Conservation (phyloP, 768 basidiomycete species). For the Leccinum olivaceopallidum region DNA sequence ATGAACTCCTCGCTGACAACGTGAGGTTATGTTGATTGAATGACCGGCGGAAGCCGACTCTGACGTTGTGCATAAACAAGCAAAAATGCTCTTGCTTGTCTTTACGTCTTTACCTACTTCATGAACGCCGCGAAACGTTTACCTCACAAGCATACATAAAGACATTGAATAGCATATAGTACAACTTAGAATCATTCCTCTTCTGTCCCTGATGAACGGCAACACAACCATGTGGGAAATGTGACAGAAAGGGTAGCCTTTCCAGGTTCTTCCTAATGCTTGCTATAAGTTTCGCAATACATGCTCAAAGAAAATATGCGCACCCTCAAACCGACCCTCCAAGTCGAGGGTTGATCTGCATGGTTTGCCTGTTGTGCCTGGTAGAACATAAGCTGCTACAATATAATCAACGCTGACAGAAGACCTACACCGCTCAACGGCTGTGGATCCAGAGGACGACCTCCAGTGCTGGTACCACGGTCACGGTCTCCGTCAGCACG, state of each 20-base stretch:
- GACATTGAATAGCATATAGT: not conserved
- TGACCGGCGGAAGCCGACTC: not conserved
- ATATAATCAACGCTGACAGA: not conserved
- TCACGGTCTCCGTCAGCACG: not conserved
- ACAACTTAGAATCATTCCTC: not conserved
- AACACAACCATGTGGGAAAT: not conserved
- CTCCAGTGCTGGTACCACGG: not conserved
- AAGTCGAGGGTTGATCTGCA: not conserved
- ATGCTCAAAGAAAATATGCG: not conserved
- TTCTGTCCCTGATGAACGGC: not conserved
- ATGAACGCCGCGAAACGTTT: too few species aligned
- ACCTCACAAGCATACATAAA: not conserved
- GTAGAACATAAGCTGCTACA: not conserved
- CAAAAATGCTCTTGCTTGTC: not conserved
- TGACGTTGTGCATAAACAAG: conserved; percentile 11
- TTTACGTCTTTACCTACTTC: too few species aligned
- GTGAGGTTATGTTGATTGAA: not conserved
- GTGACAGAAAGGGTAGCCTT: not conserved
- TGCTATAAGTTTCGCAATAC: too few species aligned
- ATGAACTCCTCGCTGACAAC: not conserved
- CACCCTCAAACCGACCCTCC: not conserved
- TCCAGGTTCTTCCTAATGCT: not conserved
- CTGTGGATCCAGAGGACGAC: not conserved
- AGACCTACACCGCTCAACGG: not conserved
- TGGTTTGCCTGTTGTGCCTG: not conserved